Conservation (phyloP, 768 basidiomycete species). For the Lactarius quietus region DNA sequence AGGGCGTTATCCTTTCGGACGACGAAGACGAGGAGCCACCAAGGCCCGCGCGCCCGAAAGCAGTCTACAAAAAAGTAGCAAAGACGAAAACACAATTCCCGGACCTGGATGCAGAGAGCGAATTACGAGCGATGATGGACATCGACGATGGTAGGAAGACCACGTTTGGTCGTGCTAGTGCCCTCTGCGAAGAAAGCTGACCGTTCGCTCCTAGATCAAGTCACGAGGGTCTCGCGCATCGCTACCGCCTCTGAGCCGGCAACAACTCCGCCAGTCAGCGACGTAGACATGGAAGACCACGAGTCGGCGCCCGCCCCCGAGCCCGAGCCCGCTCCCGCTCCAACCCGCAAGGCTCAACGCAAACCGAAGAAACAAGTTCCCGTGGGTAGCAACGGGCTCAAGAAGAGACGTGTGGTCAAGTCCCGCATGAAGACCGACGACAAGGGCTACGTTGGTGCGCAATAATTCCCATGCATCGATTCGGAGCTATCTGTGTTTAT, state of each 20-base stretch:
- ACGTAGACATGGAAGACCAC: slow-evolving; percentile 31
- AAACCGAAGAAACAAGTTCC: slow-evolving; percentile 62
- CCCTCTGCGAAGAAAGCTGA: slow-evolving; percentile 16
- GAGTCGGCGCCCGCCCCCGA: slow-evolving; percentile 29
- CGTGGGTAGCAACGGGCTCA: slow-evolving; percentile 72
- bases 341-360: slow-evolving; percentile 36
- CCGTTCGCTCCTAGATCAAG: slow-evolving; percentile 30
- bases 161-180: background rate
- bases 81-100: slow-evolving; percentile 37
- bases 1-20: slow-evolving; percentile 54
- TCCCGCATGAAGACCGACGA: slow-evolving; percentile 52
- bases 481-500: background rate
- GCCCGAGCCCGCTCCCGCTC: slow-evolving; percentile 21
- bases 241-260: slow-evolving; percentile 21
- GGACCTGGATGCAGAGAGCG: slow-evolving; percentile 45
- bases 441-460: slow-evolving; percentile 72
- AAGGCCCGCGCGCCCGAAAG: slow-evolving; percentile 36
- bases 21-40: slow-evolving; percentile 52
- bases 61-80: slow-evolving; percentile 25
- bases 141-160: slow-evolving; percentile 58
- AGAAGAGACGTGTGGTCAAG: slow-evolving; percentile 64
- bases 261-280: slow-evolving; percentile 25
- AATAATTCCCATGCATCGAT: background rate
- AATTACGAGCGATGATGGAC: slow-evolving; percentile 66
- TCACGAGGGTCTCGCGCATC: slow-evolving; percentile 18